A percentile compares a stretch with the other conserved stretches of the same genome.
Evolutionary conservation across 164 flowering plant species (phyloP).

Genomic region (Magnolia changhungtana): DNA sequence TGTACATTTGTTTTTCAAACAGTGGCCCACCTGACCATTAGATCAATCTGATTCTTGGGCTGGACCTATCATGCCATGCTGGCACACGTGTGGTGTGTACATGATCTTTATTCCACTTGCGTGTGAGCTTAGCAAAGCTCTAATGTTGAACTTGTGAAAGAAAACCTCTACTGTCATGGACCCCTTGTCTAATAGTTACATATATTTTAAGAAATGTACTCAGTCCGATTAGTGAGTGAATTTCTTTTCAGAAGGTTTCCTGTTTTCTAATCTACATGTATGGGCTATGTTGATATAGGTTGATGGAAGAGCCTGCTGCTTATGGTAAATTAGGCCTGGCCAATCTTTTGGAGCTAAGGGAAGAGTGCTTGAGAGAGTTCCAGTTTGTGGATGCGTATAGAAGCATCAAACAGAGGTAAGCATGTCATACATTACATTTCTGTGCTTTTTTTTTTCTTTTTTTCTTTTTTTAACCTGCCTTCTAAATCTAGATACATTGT

Average conservation of each 20-base stretch:
- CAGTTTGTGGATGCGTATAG: slow-evolving; percentile 88
- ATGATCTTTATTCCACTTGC: too few relatives aligned
- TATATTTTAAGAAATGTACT: not conserved
- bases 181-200: too few relatives aligned
- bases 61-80: too few relatives aligned
- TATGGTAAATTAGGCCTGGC: slow-evolving; percentile 98
- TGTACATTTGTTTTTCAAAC: too few relatives aligned
- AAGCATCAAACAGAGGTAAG: slow-evolving; percentile 94
- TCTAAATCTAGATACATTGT: too few relatives aligned
- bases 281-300: slow-evolving; percentile 35
- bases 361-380: slow-evolving; percentile 97
- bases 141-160: too few relatives aligned
- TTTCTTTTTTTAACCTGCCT: not conserved
- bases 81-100: too few relatives aligned
- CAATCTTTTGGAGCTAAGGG: slow-evolving; percentile 93
- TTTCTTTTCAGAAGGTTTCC: not conserved
- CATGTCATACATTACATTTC: not conserved
- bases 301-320: slow-evolving; percentile 99
- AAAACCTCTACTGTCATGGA: too few relatives aligned
- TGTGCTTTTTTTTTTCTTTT: not conserved
- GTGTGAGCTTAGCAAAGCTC: too few relatives aligned
- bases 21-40: too few relatives aligned
- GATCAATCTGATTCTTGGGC: too few relatives aligned
- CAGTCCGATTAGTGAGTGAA: too few relatives aligned
- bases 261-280: not conserved